These are phyloP conservation scores for Megacollybia platyphylla DNA, from an alignment of 1,284 basidiomycete species.

Conservation along the genomic window DNA sequence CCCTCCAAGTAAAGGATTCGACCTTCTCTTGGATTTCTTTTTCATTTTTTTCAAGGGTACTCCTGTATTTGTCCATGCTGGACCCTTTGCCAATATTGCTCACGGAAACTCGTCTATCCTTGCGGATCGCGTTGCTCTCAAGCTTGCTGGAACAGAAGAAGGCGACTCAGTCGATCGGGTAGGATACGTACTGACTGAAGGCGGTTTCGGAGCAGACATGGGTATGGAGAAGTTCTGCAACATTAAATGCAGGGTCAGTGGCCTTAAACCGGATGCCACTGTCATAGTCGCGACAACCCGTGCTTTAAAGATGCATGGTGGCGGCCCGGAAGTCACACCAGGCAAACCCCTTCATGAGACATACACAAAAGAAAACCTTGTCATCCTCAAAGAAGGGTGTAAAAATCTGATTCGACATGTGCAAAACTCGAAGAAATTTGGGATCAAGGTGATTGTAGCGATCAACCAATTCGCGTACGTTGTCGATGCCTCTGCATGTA, in stretches of 20 bases:
- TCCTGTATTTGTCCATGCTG: slow-evolving; percentile 97
- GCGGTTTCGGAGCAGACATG: slow-evolving; percentile 98
- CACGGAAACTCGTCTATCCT: slow-evolving; percentile 99
- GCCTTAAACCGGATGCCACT: slow-evolving; percentile 86
- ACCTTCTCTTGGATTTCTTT: slow-evolving; percentile 1
- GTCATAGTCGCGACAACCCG: slow-evolving; percentile 96
- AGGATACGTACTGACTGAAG: slow-evolving; percentile 96
- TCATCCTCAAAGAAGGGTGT: slow-evolving; percentile 84
- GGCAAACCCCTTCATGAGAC: slow-evolving; percentile 91
- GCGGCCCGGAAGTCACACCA: slow-evolving; percentile 93
- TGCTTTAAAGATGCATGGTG: slow-evolving; percentile 98
- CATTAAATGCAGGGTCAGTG: slow-evolving; percentile 96
- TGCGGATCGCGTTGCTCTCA: slow-evolving; percentile 91
- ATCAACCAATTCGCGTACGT: slow-evolving; percentile 92
- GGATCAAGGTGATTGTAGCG: slow-evolving; percentile 92
- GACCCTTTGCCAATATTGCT: slow-evolving; percentile 98
- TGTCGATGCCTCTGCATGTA: background rate
- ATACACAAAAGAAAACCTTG: slow-evolving; percentile 90
- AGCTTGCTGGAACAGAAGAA: slow-evolving; percentile 92
- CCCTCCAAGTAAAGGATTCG: slow-evolving; percentile 54
- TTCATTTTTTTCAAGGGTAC: slow-evolving; percentile 50
- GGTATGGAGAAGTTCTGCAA: slow-evolving; percentile 99
- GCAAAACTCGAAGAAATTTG: slow-evolving; percentile 91
- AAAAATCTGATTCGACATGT: slow-evolving; percentile 93
- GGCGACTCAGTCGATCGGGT: slow-evolving; percentile 74